A percentile compares a stretch with the other conserved stretches of the same genome.
phyloP scores from a whole-genome alignment of 352 stramenopile genomes.

The Pythium scleroteichum region DNA sequence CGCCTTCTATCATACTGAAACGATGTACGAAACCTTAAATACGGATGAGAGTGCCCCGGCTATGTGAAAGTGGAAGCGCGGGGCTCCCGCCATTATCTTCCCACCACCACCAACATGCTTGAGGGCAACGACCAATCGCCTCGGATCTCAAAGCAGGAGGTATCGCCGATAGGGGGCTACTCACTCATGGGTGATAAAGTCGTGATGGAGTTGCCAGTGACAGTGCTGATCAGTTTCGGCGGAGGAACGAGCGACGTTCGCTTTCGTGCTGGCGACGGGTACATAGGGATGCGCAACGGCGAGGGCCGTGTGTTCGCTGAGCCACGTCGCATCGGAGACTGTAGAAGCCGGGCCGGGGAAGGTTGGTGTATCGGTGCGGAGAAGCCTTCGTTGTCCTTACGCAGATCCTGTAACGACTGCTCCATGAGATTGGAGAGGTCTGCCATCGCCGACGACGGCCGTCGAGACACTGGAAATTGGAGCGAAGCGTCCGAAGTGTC shows the following conservation, averaged over 20 bases:
- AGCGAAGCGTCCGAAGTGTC: slow-evolving; percentile 57
- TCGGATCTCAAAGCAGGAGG: too few species aligned
- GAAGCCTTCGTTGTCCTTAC: slow-evolving; percentile 41
- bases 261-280: slow-evolving; percentile 22
- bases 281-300: slow-evolving; percentile 26
- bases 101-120: too few species aligned
- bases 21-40: background rate
- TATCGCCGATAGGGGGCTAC: too few species aligned
- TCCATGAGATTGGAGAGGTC: slow-evolving; percentile 82
- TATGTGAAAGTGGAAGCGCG: too few species aligned
- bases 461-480: slow-evolving; percentile 38
- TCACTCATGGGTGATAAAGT: too few species aligned
- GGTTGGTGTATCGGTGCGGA: slow-evolving; percentile 3
- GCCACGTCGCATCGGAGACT: slow-evolving; percentile 22
- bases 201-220: slow-evolving; percentile 6
- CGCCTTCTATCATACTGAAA: too few species aligned
- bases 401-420: slow-evolving; percentile 64
- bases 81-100: too few species aligned
- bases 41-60: background rate
- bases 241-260: slow-evolving; percentile 25
- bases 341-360: slow-evolving; percentile 12
- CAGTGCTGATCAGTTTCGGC: slow-evolving; percentile 27
- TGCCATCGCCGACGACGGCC: slow-evolving; percentile 66
- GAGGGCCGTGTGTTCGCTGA: slow-evolving; percentile 14
- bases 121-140: too few species aligned